Evolutionary conservation across 2,329 filamentous ascomycete genomes (phyloP).

Genomic region (Helotiales sp.): DNA sequence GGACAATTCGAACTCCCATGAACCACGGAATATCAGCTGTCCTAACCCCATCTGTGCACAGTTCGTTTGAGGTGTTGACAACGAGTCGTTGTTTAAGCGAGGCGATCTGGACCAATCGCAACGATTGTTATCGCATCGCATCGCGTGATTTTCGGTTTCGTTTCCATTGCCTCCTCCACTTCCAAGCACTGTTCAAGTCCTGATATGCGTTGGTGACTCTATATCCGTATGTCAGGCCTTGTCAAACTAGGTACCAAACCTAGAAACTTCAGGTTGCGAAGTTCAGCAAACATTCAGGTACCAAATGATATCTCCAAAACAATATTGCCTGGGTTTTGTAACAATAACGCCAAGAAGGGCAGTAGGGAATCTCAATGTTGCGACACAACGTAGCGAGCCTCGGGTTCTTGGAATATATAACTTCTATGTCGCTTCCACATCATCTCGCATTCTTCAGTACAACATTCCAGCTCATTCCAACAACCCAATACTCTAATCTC

Average conservation of each 20-base stretch:
- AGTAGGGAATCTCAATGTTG: background rate
- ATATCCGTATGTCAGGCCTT: background rate
- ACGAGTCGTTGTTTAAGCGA: background rate
- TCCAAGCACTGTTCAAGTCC: too few relatives aligned
- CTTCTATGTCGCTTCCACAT: background rate
- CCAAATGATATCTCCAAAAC: background rate
- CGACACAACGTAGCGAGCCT: background rate
- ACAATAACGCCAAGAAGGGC: background rate
- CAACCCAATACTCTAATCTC: conserved; percentile 5
- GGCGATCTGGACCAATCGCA: conserved; percentile 1
- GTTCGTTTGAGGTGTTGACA: background rate
- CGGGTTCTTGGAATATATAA: background rate
- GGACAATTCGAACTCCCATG: background rate
- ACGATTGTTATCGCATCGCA: background rate
- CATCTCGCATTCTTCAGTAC: background rate
- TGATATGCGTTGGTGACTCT: background rate
- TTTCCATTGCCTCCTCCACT: too few relatives aligned
- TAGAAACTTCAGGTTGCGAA: conserved; percentile 1
- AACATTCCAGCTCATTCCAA: conserved; percentile 10
- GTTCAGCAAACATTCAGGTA: background rate
- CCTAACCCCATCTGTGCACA: background rate
- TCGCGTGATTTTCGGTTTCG: background rate
- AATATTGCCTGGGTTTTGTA: background rate
- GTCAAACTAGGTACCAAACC: background rate
- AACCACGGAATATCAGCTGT: background rate